Evolutionary conservation across 805 yeast species (phyloP), one percentile per base, ranked within the genome.

Genomic region (Zygoascus ofunaensis): DNA sequence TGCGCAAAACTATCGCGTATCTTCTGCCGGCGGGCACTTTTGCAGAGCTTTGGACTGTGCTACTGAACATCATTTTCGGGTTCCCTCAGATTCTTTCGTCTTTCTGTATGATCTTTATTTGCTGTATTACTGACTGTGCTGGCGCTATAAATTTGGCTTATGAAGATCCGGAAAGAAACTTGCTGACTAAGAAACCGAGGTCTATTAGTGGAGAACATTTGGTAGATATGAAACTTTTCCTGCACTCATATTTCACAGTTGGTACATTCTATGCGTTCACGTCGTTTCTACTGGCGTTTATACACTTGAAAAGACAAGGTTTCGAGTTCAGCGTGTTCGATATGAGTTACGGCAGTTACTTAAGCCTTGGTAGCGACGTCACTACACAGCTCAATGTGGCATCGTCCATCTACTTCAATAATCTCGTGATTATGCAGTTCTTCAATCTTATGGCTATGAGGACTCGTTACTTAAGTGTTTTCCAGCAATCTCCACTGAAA

Each of bases 21-120:
- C 57, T 73, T 45, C 56, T 73, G 44, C 77, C 78, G n/a, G 79
- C 77, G 34, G 78, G 78, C 23, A 60, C 70, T 14, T 73, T 54
- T 53, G 64, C 75, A 36, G 77, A 73, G 54, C 60, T 73, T 26
- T 73, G 77, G 77, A 68, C 77, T 0, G 70, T 73, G 3, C 49
- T 73, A 23, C 49, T 71, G 44, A 73, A 70, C 49, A 63, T 72
- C 4, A 55, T 70, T n/a, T 70, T 69, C 53, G 77, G 77, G 7
- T 50, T 69, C 44, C 78, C 78, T 1, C 76, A 69, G 54, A 60
- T 66, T 53, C 55, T 73, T 36, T 69, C 76, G 2, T 70, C 75
- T 4, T 71, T 73, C 56, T 57, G 61, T 45, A 73, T 73, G 77
- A 72, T 73, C 46, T 64, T 73, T n/a, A 71, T 73, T 42, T 68